phyloP scores from a whole-genome alignment of 2,329 filamentous ascomycete genomes.

The Sporothrix pseudoabietina region DNA sequence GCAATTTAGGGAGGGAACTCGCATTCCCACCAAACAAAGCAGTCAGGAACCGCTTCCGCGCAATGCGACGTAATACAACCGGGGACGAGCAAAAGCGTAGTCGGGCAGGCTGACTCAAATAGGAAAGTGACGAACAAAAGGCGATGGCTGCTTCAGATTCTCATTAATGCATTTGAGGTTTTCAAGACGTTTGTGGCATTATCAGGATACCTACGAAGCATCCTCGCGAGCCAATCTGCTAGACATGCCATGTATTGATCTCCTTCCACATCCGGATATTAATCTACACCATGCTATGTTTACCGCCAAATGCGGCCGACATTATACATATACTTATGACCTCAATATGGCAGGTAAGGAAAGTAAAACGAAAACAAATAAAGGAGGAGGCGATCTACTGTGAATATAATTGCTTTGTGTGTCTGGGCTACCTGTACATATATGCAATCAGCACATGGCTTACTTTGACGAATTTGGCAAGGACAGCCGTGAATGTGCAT shows the following conservation, averaged over 20 bases:
- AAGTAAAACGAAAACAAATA: background rate
- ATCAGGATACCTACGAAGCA: background rate
- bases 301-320: background rate
- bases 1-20: background rate
- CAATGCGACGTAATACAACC: slow-evolving; percentile 9
- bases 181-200: background rate
- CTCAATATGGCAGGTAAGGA: background rate
- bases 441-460: too few relatives aligned
- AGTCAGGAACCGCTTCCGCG: background rate
- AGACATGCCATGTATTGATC: background rate
- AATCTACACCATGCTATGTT: background rate
- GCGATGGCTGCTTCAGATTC: background rate
- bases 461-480: too few relatives aligned
- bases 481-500: background rate
- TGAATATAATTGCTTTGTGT: too few relatives aligned
- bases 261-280: background rate
- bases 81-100: background rate
- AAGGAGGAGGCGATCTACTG: too few relatives aligned
- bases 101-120: background rate
- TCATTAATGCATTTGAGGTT: background rate
- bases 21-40: background rate
- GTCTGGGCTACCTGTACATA: too few relatives aligned
- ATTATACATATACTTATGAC: background rate
- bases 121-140: background rate
- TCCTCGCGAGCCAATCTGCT: background rate